Percentiles rank a stretch among this genome's conserved stretches.
phyloP scores from a whole-genome alignment of 2,329 filamentous ascomycete genomes.

The Incumbomyces lentus region DNA sequence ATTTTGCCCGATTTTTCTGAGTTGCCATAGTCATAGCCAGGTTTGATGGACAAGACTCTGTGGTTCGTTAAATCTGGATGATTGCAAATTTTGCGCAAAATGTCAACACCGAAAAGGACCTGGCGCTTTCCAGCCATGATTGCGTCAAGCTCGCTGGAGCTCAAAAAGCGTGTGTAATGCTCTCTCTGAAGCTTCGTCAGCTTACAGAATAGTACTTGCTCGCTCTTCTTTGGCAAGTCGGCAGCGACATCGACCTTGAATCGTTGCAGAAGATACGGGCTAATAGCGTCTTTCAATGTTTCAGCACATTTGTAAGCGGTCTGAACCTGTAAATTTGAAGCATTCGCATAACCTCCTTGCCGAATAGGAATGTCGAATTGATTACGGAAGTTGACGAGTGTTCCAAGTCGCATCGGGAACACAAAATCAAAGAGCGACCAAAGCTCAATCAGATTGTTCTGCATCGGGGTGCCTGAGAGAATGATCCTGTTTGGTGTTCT shows the following conservation, averaged over 20 bases:
- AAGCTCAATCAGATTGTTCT: slow-evolving; percentile 88
- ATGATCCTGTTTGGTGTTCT: slow-evolving; percentile 85
- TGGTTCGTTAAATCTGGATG: slow-evolving; percentile 82
- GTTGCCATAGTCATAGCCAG: slow-evolving; percentile 66
- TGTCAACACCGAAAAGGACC: slow-evolving; percentile 80
- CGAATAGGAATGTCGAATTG: slow-evolving; percentile 92
- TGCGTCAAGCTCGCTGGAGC: slow-evolving; percentile 73
- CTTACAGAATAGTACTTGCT: slow-evolving; percentile 93
- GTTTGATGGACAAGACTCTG: slow-evolving; percentile 46
- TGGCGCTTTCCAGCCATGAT: slow-evolving; percentile 67
- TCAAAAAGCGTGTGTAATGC: slow-evolving; percentile 70
- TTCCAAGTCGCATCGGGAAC: slow-evolving; percentile 90
- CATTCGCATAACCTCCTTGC: slow-evolving; percentile 88
- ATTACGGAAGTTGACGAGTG: slow-evolving; percentile 76
- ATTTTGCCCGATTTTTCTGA: slow-evolving; percentile 82
- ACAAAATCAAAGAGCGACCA: slow-evolving; percentile 99
- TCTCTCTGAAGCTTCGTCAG: slow-evolving; percentile 68
- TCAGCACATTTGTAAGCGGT: slow-evolving; percentile 91
- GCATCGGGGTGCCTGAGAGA: slow-evolving; percentile 90
- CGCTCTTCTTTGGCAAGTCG: slow-evolving; percentile 88
- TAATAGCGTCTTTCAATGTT: slow-evolving; percentile 85
- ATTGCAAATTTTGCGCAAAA: slow-evolving; percentile 92
- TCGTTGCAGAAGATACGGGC: slow-evolving; percentile 81
- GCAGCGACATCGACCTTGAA: slow-evolving; percentile 90
- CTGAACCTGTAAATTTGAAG: slow-evolving; percentile 85